Percentiles rank a stretch among this genome's conserved stretches.
phyloP scores from a whole-genome alignment of 257 asterid genomes.

The Scutellaria galericulata region DNA sequence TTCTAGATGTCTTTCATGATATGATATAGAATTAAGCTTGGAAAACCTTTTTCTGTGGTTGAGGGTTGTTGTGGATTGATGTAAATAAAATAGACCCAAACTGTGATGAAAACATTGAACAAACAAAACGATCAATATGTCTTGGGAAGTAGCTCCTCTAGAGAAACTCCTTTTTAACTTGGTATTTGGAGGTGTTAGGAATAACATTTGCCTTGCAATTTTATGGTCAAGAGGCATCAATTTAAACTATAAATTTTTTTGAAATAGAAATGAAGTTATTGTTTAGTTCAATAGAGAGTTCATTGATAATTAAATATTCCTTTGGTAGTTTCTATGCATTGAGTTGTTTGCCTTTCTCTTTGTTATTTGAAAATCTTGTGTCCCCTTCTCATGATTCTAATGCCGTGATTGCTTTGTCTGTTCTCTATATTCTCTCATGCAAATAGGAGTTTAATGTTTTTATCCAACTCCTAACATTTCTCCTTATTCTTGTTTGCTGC shows the following conservation, averaged over 20 bases:
- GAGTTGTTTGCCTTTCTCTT: background rate
- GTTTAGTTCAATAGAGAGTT: background rate
- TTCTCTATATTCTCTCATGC: background rate
- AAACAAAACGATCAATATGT: background rate
- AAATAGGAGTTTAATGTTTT: conserved; percentile 6
- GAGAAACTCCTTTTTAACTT: conserved; percentile 5
- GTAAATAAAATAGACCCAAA: background rate
- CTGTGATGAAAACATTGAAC: background rate
- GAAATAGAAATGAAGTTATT: background rate
- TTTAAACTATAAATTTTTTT: background rate
- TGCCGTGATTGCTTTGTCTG: background rate
- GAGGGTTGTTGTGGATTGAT: background rate
- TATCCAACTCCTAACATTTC: background rate
- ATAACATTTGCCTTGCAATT: background rate
- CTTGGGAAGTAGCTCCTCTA: background rate
- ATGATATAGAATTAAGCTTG: background rate
- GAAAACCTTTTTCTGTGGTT: conserved; percentile 1
- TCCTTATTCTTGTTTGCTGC: background rate
- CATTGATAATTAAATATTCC: background rate
- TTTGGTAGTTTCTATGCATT: background rate
- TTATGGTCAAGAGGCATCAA: background rate
- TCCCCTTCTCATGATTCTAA: background rate
- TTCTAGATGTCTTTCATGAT: conserved; percentile 14
- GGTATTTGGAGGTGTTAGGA: conserved; percentile 2
- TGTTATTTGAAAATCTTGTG: background rate